These are phyloP conservation scores for Phaffomyces opuntiae DNA, from an alignment of 805 yeast genomes.

Conservation along the genomic window DNA sequence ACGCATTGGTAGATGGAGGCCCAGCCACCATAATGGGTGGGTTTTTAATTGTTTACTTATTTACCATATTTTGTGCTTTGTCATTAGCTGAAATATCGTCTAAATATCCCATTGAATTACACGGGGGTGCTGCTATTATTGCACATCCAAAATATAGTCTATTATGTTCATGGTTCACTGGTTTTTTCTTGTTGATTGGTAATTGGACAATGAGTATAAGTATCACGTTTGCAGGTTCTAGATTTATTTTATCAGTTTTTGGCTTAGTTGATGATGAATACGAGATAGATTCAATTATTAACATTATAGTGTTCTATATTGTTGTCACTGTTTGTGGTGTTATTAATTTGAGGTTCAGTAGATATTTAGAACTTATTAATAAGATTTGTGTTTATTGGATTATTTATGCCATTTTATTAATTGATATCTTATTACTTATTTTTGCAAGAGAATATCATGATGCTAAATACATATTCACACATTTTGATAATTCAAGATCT, in stretches of 20 bases:
- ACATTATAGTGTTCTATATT: slow-evolving; percentile 48
- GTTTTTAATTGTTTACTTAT: slow-evolving; percentile 58
- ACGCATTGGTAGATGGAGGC: slow-evolving; percentile 70
- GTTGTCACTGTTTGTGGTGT: slow-evolving; percentile 55
- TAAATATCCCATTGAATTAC: slow-evolving; percentile 71
- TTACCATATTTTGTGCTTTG: slow-evolving; percentile 57
- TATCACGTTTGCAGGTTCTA: slow-evolving; percentile 70
- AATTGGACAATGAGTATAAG: slow-evolving; percentile 74
- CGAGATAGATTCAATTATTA: slow-evolving; percentile 47
- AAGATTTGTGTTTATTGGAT: slow-evolving; percentile 72
- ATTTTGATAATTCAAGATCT: slow-evolving; percentile 63
- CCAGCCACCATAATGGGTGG: slow-evolving; percentile 73
- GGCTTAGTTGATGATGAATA: slow-evolving; percentile 55
- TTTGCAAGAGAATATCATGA: slow-evolving; percentile 55
- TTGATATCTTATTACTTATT: slow-evolving; percentile 54
- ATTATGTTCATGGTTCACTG: slow-evolving; percentile 67
- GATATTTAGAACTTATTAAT: slow-evolving; percentile 55
- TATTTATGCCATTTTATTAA: slow-evolving; percentile 58
- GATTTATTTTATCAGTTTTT: slow-evolving; percentile 58
- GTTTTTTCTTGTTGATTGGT: slow-evolving; percentile 69
- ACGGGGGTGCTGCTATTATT: slow-evolving; percentile 69
- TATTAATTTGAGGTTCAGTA: slow-evolving; percentile 54
- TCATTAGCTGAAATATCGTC: slow-evolving; percentile 74
- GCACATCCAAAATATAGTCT: slow-evolving; percentile 52
- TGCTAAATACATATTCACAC: slow-evolving; percentile 50